Base-by-base conservation (phyloP, 2,329 filamentous ascomycete genomes). In the Paraphaeosphaeria minitans region DNA sequence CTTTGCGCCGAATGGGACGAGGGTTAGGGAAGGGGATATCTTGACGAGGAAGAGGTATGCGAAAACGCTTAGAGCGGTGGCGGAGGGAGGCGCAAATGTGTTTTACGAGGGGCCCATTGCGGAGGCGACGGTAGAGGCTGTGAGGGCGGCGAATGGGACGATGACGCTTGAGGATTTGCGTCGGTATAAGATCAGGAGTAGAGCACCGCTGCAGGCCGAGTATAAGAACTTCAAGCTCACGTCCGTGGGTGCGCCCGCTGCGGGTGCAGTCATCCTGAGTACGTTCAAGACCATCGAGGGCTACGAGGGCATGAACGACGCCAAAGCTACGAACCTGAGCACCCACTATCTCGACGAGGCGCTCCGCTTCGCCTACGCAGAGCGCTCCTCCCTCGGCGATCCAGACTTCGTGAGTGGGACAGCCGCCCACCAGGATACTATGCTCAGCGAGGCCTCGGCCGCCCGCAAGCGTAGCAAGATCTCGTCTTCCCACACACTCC, bases 341-440 rank as follows among this genome's bases (percentile, higher is more conserved):
- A 89, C 89, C 0, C 94, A 98, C 77, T 86, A 91, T 13, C 84
- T 97, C 65, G 87, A 92, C 70, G 94, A 98, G 81, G 90, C 93
- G 13, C 91, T 97, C 79, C 85, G 92, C 21, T 97, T 96, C 74
- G 92, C 87, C 2, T 98, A 97, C 72, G 93, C 89, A 33, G 74
- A 81, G 66, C 87, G 93, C 57, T 83, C 87, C 14, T 83, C 88
- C 29, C 84, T 97, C 0, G 94, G 93, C 4, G 94, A 98, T 73
- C 94, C 94, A 0, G 81, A 79, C 1, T 97, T 89, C 72, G 85
- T 95, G 4, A 66, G 81, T 0, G 85, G 85, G 29, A 79, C 94
- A 50, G 77, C 81, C 10, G 75, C 79, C 9, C 89, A 90, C 65
- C 88, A 97, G 75, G 73, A 81, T 1, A 74, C 69, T 16, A 90